A percentile compares a stretch with the other conserved stretches of the same genome.
Evolutionary conservation across 768 basidiomycete genomes (phyloP).

Genomic region (Lentinula boryana): DNA sequence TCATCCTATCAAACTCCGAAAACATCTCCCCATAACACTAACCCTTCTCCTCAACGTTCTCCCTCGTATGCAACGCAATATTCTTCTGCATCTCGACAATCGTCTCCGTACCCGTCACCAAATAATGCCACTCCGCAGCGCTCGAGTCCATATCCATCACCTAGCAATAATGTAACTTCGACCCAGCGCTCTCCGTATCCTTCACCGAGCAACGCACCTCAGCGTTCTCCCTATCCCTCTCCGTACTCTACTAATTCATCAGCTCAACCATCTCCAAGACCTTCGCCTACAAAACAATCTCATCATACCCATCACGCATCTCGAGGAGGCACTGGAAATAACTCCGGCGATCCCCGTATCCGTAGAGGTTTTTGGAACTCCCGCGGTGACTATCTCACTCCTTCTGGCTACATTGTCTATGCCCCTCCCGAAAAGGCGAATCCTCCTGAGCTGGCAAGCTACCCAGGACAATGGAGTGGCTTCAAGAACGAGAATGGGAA

Average conservation of each 20-base stretch:
- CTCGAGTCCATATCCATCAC: background rate
- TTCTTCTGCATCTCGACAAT: background rate
- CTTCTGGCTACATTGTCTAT: slow-evolving; percentile 53
- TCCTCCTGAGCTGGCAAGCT: slow-evolving; percentile 53
- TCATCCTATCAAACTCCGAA: slow-evolving; percentile 2
- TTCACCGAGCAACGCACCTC: slow-evolving; percentile 1
- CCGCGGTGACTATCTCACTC: slow-evolving; percentile 67
- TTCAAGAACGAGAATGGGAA: slow-evolving; percentile 50
- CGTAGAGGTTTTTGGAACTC: slow-evolving; percentile 68
- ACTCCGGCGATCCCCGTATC: slow-evolving; percentile 15
- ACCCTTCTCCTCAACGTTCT: slow-evolving; percentile 1
- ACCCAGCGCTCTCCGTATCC: slow-evolving; percentile 2
- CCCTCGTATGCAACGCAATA: background rate
- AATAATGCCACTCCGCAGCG: background rate
- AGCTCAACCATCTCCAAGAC: slow-evolving; percentile 16
- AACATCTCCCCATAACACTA: background rate
- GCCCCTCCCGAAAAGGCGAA: slow-evolving; percentile 52
- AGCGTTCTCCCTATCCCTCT: background rate
- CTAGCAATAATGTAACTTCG: background rate
- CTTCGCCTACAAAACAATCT: slow-evolving; percentile 1
- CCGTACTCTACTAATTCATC: slow-evolving; percentile 6
- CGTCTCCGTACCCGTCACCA: background rate
- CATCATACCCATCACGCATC: slow-evolving; percentile 10
- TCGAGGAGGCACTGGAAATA: background rate
- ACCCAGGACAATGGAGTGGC: slow-evolving; percentile 49